These are phyloP conservation scores for Amaranthus hypochondriacus DNA, from an alignment of 148 eudicot genomes.

Conservation along the genomic window DNA sequence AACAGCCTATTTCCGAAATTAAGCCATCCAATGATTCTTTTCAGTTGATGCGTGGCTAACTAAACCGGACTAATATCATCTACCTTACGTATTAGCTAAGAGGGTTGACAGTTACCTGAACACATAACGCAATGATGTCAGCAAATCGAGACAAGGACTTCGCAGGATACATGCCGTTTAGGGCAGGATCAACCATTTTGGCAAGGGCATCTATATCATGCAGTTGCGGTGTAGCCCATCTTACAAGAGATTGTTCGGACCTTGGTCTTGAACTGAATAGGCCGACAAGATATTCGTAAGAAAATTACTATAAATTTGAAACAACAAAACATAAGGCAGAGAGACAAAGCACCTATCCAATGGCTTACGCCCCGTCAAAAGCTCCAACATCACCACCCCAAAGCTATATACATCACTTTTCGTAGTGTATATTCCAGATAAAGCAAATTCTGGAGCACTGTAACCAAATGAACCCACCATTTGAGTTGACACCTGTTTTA, in stretches of 20 bases:
- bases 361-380: slow-evolving; percentile 93
- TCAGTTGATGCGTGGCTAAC: not conserved
- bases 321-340: slow-evolving; percentile 2
- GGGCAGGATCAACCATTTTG: slow-evolving; percentile 86
- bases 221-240: slow-evolving; percentile 98
- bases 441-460: slow-evolving; percentile 97
- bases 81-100: not conserved
- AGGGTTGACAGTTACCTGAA: slow-evolving; percentile 58
- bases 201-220: slow-evolving; percentile 93
- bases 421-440: slow-evolving; percentile 91
- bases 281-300: not conserved
- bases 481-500: slow-evolving; percentile 71
- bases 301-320: not conserved
- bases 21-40: not conserved
- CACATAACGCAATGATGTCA: slow-evolving; percentile 86
- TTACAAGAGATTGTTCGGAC: slow-evolving; percentile 92
- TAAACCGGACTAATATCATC: not conserved
- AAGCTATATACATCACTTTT: slow-evolving; percentile 98
- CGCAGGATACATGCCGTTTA: slow-evolving; percentile 97
- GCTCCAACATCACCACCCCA: slow-evolving; percentile 98
- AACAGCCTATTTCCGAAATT: not conserved
- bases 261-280: slow-evolving; percentile 75
- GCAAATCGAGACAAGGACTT: slow-evolving; percentile 96
- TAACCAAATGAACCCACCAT: slow-evolving; percentile 97
- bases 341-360: slow-evolving; percentile 67